phyloP scores from a whole-genome alignment of 495 filamentous ascomycete species.

The Rhypophila decipiens region DNA sequence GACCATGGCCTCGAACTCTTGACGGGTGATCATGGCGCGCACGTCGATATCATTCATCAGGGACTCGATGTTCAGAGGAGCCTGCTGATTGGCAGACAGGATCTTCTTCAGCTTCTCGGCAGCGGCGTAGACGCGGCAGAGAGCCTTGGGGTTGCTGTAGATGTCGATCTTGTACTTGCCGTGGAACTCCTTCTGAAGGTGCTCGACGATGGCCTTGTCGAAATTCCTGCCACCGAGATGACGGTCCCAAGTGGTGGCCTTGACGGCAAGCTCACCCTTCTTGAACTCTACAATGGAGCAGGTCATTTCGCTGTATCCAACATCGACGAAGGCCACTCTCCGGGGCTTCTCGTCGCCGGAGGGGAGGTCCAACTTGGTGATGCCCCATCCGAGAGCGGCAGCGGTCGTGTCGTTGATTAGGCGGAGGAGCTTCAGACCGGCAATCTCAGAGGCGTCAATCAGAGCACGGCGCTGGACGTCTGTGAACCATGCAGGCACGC shows the following conservation, averaged over 20 bases:
- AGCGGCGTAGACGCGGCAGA: constrained; percentile 75
- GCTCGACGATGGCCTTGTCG: constrained; percentile 88
- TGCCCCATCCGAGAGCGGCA: constrained; percentile 91
- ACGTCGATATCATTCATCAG: constrained; percentile 98
- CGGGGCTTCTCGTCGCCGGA: constrained; percentile 85
- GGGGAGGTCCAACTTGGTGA: constrained; percentile 93
- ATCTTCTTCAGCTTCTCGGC: constrained; percentile 99
- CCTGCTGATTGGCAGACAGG: constrained; percentile 87
- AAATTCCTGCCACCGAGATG: constrained; percentile 98
- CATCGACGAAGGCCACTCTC: constrained; percentile 88
- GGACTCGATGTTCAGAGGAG: constrained; percentile 96
- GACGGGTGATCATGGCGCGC: constrained; percentile 78
- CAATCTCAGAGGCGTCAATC: constrained; percentile 90
- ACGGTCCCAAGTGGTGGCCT: constrained; percentile 87
- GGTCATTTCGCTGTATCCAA: constrained; percentile 94
- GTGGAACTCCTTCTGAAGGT: constrained; percentile 91
- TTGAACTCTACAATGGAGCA: constrained; percentile 91
- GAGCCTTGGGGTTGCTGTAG: constrained; percentile 78
- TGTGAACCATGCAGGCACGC: constrained; percentile 95
- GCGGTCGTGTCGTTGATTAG: constrained; percentile 98
- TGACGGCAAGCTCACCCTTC: constrained; percentile 93
- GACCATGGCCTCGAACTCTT: constrained; percentile 87
- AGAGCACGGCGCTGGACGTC: constrained; percentile 84
- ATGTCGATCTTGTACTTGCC: constrained; percentile 91
- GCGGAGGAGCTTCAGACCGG: constrained; percentile 84